Percentiles rank a stretch among this genome's conserved stretches.
Evolutionary conservation across 345 rosid species (phyloP).

Genomic region (Gossypium thurberi): DNA sequence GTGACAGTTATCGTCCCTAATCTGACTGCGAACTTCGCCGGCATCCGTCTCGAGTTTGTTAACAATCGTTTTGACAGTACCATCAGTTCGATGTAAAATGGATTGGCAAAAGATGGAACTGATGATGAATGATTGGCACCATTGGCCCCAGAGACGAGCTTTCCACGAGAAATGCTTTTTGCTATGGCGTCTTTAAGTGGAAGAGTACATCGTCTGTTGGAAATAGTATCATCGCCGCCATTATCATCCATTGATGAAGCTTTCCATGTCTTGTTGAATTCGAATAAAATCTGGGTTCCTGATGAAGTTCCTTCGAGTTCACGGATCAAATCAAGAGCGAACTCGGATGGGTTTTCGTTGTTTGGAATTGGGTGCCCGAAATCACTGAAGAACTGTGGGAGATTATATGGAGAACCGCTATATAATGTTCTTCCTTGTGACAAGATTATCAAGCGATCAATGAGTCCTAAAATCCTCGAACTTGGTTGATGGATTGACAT

Average conservation of each 20-base stretch:
- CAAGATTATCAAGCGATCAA: constrained; percentile 54
- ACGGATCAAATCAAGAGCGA: constrained; percentile 71
- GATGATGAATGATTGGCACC: constrained; percentile 18
- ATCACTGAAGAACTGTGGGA: not conserved
- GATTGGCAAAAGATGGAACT: constrained; percentile 78
- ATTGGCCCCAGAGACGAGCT: constrained; percentile 13
- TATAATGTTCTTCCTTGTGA: not conserved
- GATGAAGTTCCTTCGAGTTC: constrained; percentile 71
- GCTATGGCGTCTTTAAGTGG: constrained; percentile 68
- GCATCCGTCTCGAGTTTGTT: constrained; percentile 67
- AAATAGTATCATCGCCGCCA: not conserved
- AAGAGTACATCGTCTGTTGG: not conserved
- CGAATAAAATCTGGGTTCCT: constrained; percentile 58
- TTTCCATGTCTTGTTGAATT: constrained; percentile 68
- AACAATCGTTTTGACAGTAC: constrained; percentile 61
- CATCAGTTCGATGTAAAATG: constrained; percentile 66
- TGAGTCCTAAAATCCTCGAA: constrained; percentile 63
- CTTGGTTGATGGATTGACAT: constrained; percentile 98
- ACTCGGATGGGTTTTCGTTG: constrained; percentile 72
- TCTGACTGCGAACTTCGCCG: constrained; percentile 44
- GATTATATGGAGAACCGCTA: not conserved
- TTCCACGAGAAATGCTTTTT: constrained; percentile 74
- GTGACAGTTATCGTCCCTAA: constrained; percentile 2
- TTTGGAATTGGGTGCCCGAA: constrained; percentile 73
- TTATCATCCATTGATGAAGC: constrained; percentile 18